Evolutionary conservation across 108 stramenopile species (phyloP).

Genomic region (Aureococcus anophagefferens): DNA sequence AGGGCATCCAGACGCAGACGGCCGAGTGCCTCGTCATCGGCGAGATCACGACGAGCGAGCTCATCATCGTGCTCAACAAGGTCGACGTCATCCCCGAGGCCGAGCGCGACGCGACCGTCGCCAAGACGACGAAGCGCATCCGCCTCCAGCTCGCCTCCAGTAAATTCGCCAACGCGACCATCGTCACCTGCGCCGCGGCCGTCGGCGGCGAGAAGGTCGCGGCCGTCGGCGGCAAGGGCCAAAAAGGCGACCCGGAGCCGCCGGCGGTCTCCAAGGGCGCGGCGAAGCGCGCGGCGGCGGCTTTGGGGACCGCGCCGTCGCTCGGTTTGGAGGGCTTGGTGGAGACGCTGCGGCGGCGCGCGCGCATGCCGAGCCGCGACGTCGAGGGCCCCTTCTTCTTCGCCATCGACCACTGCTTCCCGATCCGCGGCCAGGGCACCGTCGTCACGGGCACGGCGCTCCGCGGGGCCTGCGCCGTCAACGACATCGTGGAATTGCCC

Average conservation of each 20-base stretch:
- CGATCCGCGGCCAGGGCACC: constrained; percentile 91
- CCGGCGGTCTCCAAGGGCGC: constrained; percentile 9
- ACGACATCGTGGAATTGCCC: constrained; percentile 85
- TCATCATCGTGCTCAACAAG: constrained; percentile 85
- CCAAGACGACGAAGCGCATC: constrained; percentile 52
- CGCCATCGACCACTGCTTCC: constrained; percentile 83
- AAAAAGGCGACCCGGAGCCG: constrained; percentile 1
- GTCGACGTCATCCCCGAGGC: constrained; percentile 68
- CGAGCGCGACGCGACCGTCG: constrained; percentile 49
- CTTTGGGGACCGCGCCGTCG: background rate
- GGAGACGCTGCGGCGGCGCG: background rate
- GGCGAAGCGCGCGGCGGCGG: background rate
- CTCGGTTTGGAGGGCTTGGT: constrained; percentile 10
- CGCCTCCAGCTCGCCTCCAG: constrained; percentile 46
- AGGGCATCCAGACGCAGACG: constrained; percentile 97
- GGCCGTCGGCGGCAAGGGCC: constrained; percentile 32
- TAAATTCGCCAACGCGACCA: constrained; percentile 60
- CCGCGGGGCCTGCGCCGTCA: constrained; percentile 62
- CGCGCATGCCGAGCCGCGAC: constrained; percentile 1
- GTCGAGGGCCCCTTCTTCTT: constrained; percentile 13
- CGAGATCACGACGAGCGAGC: constrained; percentile 73
- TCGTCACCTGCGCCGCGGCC: constrained; percentile 73
- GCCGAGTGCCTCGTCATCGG: constrained; percentile 96
- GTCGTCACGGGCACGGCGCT: constrained; percentile 92
- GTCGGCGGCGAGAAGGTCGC: constrained; percentile 87